Percentiles rank a stretch among this genome's conserved stretches.
Evolutionary conservation across 2,329 filamentous ascomycete species (phyloP).

Genomic region (Parascedosporium putredinis): DNA sequence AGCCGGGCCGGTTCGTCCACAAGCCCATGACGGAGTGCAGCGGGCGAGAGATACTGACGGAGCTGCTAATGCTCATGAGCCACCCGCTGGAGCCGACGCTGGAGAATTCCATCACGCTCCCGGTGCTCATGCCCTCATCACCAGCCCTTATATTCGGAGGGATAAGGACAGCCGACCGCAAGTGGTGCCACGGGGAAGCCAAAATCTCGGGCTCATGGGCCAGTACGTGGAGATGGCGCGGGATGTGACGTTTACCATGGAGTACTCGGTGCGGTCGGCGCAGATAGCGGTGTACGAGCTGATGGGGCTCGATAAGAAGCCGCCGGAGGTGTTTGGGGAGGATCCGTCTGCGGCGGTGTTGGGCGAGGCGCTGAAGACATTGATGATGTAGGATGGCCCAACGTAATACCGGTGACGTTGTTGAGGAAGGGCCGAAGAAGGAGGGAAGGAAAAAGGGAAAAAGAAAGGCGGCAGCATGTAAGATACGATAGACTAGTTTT

Average conservation of each 20-base stretch:
- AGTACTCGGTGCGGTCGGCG: conserved; percentile 25
- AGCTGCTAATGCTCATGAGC: conserved; percentile 26
- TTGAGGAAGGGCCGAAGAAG: neutral
- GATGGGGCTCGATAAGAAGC: conserved; percentile 16
- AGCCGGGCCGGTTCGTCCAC: conserved; percentile 23
- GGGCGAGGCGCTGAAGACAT: conserved; percentile 12
- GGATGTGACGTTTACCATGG: conserved; percentile 21
- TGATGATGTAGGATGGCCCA: conserved; percentile 10
- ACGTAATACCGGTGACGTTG: neutral
- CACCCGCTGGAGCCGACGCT: conserved; percentile 19
- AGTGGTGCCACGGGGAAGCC: conserved; percentile 24
- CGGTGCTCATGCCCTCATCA: conserved; percentile 30
- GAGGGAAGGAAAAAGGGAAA: neutral
- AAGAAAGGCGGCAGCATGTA: neutral
- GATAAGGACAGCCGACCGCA: conserved; percentile 24
- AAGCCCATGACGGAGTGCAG: conserved; percentile 30
- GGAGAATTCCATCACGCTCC: conserved; percentile 15
- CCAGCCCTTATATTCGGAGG: conserved; percentile 25
- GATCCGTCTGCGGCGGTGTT: conserved; percentile 12
- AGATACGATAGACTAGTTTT: too few species aligned
- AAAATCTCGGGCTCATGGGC: conserved; percentile 28
- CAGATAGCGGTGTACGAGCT: conserved; percentile 23
- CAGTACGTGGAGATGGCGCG: conserved; percentile 29
- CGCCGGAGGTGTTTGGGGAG: conserved; percentile 19
- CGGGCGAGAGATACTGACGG: conserved; percentile 27